Evolutionary conservation across 2,329 filamentous ascomycete genomes (phyloP), one percentile per base, ranked within the genome.

Genomic region (Aureobasidium sp.): DNA sequence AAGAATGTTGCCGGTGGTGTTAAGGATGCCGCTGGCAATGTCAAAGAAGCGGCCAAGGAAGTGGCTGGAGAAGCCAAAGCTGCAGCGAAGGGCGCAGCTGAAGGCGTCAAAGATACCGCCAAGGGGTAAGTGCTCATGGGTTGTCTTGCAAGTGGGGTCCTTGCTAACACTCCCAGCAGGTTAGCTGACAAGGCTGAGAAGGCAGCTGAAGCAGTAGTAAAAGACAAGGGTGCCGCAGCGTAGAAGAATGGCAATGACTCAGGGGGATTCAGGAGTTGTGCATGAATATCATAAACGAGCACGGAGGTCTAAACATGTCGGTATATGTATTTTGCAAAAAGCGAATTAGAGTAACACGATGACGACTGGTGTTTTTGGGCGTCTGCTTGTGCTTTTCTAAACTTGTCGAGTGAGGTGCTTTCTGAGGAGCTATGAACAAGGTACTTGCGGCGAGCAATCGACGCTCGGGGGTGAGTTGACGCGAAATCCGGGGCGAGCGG

Each of bases 51-150:
- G 61, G 57, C 29, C 42, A 47, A 58, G n/a, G 78, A 89, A 58
- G 83, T 84, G 9, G 72, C 80, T 66, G 72, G 74, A 46, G 76
- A 77, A 59, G 73, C 75, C 41, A 75, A 70, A n/a, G 70, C 71
- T 62, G 69, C 68, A 20, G 64, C 67, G 29, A 36, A 47, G 37
- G 15, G 56, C 23, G 29, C 53, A 27, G 52, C 63, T 29, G 26
- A 37, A 32, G 36, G 44, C 34, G 42, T 62, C 63, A 41, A 52
- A 41, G 60, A 53, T 17, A 12, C 42, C 34, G 71, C 73, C 62
- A 71, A 72, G 64, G 55, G 42, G 55, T 58, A 39, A 20, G 55
- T 58, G n/a, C 17, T 7, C 12, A 29, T 26, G 27, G 17, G 9
- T 9, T 34, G 27, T 12, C 2, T 10, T n/a, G n/a, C 8, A 9